Evolutionary conservation across 2,329 filamentous ascomycete species (phyloP).

Genomic region (Ciborinia camelliae): DNA sequence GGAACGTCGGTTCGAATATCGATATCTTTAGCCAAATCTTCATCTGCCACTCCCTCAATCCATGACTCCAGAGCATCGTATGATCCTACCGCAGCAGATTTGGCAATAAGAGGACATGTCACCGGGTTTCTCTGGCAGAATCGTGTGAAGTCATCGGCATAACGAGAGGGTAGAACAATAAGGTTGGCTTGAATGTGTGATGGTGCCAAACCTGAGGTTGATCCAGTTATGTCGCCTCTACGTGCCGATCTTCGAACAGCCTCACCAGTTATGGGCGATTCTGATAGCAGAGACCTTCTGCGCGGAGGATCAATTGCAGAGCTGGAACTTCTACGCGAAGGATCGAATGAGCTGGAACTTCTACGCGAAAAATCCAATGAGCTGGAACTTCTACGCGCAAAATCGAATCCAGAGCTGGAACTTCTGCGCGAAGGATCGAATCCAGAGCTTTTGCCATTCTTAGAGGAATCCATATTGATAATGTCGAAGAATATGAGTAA

Average conservation of each 20-base stretch:
- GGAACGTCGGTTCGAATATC: slow-evolving; percentile 59
- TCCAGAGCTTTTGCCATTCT: neutral
- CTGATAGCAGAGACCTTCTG: neutral
- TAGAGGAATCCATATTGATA: neutral
- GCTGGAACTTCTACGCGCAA: neutral
- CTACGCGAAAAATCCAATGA: too few species aligned
- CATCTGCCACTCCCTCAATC: slow-evolving; percentile 34
- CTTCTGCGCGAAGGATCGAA: neutral
- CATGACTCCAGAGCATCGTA: slow-evolving; percentile 3
- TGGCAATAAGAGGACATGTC: slow-evolving; percentile 20
- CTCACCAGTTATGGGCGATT: neutral
- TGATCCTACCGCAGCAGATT: slow-evolving; percentile 20
- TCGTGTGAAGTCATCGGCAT: slow-evolving; percentile 6
- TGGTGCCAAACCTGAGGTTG: slow-evolving; percentile 13
- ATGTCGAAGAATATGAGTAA: neutral
- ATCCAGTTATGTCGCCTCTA: neutral
- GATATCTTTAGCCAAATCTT: slow-evolving; percentile 42
- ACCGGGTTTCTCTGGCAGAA: slow-evolving; percentile 16
- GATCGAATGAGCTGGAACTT: too few species aligned
- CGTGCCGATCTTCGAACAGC: slow-evolving; percentile 7
- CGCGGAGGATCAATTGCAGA: neutral
- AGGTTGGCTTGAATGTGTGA: slow-evolving; percentile 16
- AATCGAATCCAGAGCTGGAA: neutral
- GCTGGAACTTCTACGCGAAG: too few species aligned
- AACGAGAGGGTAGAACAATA: slow-evolving; percentile 14